Percentiles rank a stretch among this genome's conserved stretches.
These are phyloP conservation scores for Beauveria pseudobassiana DNA, from an alignment of 2,329 filamentous ascomycete species.

Conservation along the genomic window DNA sequence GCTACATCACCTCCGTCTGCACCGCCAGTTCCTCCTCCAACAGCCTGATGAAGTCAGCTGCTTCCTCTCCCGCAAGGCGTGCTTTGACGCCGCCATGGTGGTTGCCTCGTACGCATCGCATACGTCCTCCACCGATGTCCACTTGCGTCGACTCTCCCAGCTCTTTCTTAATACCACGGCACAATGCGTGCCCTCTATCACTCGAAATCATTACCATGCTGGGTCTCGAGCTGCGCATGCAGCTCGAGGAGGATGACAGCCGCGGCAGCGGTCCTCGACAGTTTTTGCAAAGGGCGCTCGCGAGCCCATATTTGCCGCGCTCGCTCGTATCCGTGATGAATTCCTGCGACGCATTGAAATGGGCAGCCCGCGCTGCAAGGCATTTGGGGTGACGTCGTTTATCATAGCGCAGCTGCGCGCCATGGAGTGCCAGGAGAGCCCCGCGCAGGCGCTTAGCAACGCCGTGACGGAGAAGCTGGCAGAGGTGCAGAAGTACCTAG, in stretches of 20 bases:
- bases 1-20: background rate
- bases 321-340: background rate
- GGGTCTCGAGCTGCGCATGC: slow-evolving; percentile 1
- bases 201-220: slow-evolving; percentile 7
- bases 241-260: slow-evolving; percentile 1
- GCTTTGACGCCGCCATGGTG: background rate
- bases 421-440: background rate
- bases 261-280: background rate
- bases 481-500: background rate
- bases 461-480: background rate
- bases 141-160: background rate
- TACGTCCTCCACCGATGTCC: background rate
- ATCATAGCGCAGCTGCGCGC: background rate
- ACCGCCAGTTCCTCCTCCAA: slow-evolving; percentile 1
- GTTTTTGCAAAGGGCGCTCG: background rate
- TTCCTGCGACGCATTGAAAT: background rate
- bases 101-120: background rate
- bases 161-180: background rate
- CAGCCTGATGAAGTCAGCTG: background rate
- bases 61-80: background rate
- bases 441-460: background rate
- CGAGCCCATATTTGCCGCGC: background rate
- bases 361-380: slow-evolving; percentile 4
- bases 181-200: background rate
- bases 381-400: background rate